These are phyloP conservation scores for Candida nitratophila DNA, from an alignment of 805 yeast species.

Conservation along the genomic window DNA sequence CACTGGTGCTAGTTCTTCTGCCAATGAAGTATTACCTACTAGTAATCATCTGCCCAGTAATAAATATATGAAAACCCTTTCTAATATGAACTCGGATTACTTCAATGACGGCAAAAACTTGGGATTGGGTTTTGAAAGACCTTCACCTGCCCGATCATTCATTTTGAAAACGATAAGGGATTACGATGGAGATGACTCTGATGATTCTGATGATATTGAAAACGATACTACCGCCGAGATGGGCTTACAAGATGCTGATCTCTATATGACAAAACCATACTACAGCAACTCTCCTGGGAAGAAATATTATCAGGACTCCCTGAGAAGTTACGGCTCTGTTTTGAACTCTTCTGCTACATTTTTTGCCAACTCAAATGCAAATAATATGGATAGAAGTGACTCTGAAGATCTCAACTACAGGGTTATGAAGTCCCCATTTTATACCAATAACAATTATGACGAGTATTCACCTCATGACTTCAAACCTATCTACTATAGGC, in stretches of 20 bases:
- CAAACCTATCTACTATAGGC: conserved; percentile 20
- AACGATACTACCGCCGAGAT: conserved; percentile 2
- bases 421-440: background rate
- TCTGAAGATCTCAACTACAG: background rate
- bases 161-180: no score
- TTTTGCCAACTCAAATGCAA: no score
- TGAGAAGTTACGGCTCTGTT: conserved; percentile 2
- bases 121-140: no score
- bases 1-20: background rate
- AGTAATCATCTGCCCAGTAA: background rate
- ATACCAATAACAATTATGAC: conserved; percentile 3
- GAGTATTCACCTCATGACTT: conserved; percentile 27
- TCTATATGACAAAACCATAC: conserved; percentile 14
- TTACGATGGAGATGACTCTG: background rate
- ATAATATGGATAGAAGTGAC: background rate
- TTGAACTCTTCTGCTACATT: background rate
- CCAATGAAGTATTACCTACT: background rate
- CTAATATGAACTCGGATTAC: no score
- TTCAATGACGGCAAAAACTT: no score
- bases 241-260: conserved; percentile 17
- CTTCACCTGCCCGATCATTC: no score
- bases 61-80: no score
- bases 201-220: conserved; percentile 1
- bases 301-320: background rate
- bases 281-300: background rate